Evolutionary conservation across 306 rosid genomes (phyloP), one percentile per base, ranked within the genome.

Genomic region (peach (Prunus persica)): DNA sequence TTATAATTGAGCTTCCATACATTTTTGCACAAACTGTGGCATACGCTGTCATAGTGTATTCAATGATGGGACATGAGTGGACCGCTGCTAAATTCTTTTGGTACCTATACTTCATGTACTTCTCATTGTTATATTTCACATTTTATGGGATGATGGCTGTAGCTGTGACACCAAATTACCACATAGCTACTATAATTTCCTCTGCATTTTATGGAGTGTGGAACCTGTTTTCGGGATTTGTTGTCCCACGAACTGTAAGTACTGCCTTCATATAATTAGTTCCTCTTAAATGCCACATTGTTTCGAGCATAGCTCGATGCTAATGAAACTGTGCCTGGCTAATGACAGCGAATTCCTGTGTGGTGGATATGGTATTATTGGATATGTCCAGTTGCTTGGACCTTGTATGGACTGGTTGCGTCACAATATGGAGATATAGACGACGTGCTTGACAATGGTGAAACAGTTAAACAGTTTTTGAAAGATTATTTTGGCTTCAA

Each of bases 281-380:
- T 51, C n/a, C 19, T 55, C 19, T 55, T 20, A n/a, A 55, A 55
- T n/a, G 27, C 24, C 61, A 55, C 27, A n/a, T n/a, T 7, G 4
- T n/a, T 55, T 55, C 0, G 12, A 3, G 10, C 61, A 8, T 7
- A 15, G 18, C 20, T 55, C 3, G 27, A n/a, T 9, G 28, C 22
- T 22, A 3, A 58, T 58, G 3, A 0, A 10, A 20, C 11, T 24
- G 64, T 20, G 5, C 15, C 20, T 50, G 27, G 73, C 43, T 27
- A 16, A n/a, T 51, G 19, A 50, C 60, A 87, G 90, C 87, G 87
- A 56, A 86, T 87, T 78, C 92, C 96, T 2, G 46, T 87, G 28
- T 90, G 97, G 97, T 92, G 97, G 97, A 83, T 85, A 72, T 90
- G 96, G 93, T 90, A 87, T 78, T 90, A 82, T 8, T 90, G 92